Base-by-base conservation (phyloP, 805 yeast genomes). In the Groenewaldozyma tartarivorans region DNA sequence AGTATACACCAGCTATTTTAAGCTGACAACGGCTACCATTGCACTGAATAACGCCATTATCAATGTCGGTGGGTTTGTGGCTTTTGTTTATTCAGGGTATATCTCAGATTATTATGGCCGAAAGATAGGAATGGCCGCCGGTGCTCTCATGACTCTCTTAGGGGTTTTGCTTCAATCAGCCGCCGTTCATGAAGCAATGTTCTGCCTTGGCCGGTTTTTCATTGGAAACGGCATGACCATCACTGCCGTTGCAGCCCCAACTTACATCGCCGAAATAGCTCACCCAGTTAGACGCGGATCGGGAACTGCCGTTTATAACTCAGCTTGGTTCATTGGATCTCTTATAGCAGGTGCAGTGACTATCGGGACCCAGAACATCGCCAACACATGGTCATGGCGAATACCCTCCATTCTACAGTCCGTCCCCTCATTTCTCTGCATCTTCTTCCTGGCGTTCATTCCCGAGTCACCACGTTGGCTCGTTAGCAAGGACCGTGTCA, bases 41-140 rank as follows among this genome's bases (percentile, higher is more conserved):
- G 51, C 49, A 16, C 22, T 49, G 36, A 24, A 40, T 21, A 45
- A 46, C 35, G 51, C 50, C n/a, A 11, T 24, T 32, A 42, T 41
- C 40, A 35, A 54, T 78, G 38, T 49, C 35, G 92, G 88, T 36
- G 79, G 86, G 60, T 74, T 80, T 67, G 66, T 72, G 47, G 86
- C 87, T 48, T 81, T 86, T 7, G 54, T 79, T 21, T 64, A 73
- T 36, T 77, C 75, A n/a, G 67, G 78, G 59, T 64, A 65, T 43
- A 57, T 66, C 19, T 16, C 35, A 17, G 45, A 42, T 33, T 15
- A 19, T 13, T 33, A 20, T 18, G 47, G 47, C 15, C 15, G 47
- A 32, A 43, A 37, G 34, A 20, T 17, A 11, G 31, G 35, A 5
- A 21, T 43, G 15, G n/a, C 18, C 6, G 19, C 41, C 16, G 45